These are phyloP conservation scores for Marchantia polymorpha DNA, from an alignment of 225 moss, liverwort and hornwort genomes.

Conservation along the genomic window DNA sequence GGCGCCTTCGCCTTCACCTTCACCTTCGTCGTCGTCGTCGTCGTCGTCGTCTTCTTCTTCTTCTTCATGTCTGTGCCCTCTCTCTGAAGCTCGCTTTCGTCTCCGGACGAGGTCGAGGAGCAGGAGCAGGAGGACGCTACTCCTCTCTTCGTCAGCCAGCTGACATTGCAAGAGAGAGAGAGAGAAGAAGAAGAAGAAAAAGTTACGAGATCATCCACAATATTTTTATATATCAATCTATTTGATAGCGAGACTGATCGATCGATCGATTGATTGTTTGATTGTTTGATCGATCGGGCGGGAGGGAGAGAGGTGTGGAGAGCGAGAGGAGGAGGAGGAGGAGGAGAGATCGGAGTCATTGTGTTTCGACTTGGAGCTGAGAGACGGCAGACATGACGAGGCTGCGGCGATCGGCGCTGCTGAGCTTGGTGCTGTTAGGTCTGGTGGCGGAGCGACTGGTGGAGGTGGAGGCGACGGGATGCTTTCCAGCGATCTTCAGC, in stretches of 20 bases:
- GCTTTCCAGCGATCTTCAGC: conserved; percentile 40
- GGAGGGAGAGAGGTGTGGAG: neutral
- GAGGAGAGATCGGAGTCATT: too few relatives aligned
- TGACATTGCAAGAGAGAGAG: neutral
- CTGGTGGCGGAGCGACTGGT: conserved; percentile 19
- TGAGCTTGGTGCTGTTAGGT: conserved; percentile 24
- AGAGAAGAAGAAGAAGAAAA: conserved; percentile 3
- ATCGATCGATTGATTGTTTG: neutral
- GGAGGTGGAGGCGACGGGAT: conserved; percentile 22
- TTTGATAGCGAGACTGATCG: neutral
- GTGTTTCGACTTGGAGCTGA: too few relatives aligned
- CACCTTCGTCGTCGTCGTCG: too few relatives aligned
- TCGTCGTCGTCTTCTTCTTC: too few relatives aligned
- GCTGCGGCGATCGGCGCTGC: conserved; percentile 17
- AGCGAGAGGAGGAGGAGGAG: neutral
- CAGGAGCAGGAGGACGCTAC: too few relatives aligned
- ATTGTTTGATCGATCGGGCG: too few relatives aligned
- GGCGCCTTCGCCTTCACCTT: too few relatives aligned
- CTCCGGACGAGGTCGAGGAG: neutral
- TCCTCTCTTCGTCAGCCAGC: neutral
- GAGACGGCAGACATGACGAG: conserved; percentile 8
- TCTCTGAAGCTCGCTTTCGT: conserved; percentile 2
- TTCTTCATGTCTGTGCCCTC: neutral
- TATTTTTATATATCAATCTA: neutral
- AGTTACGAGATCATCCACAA: neutral